phyloP scores from a whole-genome alignment of 1,284 basidiomycete genomes.

The Cryptococcus sp. region DNA sequence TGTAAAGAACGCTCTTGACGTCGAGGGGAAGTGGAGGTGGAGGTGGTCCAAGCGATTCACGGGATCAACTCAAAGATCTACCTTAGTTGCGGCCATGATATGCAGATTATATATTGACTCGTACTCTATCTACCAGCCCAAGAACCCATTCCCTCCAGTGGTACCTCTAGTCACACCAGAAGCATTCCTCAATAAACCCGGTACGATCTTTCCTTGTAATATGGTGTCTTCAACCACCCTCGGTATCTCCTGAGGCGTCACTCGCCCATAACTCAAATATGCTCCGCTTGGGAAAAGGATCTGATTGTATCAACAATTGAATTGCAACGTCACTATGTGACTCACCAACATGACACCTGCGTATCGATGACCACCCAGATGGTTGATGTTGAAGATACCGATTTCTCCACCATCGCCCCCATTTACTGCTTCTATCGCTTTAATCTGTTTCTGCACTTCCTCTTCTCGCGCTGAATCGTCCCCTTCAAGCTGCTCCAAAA shows the following conservation, averaged over 20 bases:
- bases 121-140: neutral
- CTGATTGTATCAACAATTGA: slow-evolving; percentile 44
- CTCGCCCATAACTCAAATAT: slow-evolving; percentile 88
- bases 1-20: too few relatives aligned
- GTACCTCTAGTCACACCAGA: slow-evolving; percentile 55
- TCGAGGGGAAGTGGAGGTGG: too few relatives aligned
- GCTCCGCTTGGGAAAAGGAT: slow-evolving; percentile 80
- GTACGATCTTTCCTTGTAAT: slow-evolving; percentile 71
- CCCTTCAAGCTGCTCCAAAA: slow-evolving; percentile 56
- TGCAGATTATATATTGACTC: neutral
- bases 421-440: slow-evolving; percentile 46
- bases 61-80: too few relatives aligned
- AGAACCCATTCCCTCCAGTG: slow-evolving; percentile 1
- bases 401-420: slow-evolving; percentile 54
- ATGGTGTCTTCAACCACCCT: slow-evolving; percentile 83
- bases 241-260: slow-evolving; percentile 79
- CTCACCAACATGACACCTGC: slow-evolving; percentile 85
- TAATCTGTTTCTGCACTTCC: slow-evolving; percentile 52
- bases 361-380: slow-evolving; percentile 86
- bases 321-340: neutral
- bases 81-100: neutral
- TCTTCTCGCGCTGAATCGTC: slow-evolving; percentile 49
- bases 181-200: slow-evolving; percentile 75
- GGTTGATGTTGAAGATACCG: slow-evolving; percentile 78
- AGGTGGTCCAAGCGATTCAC: too few relatives aligned